Evolutionary conservation across 208 protist genomes (phyloP).

Genomic region (Entamoeba dispar): DNA sequence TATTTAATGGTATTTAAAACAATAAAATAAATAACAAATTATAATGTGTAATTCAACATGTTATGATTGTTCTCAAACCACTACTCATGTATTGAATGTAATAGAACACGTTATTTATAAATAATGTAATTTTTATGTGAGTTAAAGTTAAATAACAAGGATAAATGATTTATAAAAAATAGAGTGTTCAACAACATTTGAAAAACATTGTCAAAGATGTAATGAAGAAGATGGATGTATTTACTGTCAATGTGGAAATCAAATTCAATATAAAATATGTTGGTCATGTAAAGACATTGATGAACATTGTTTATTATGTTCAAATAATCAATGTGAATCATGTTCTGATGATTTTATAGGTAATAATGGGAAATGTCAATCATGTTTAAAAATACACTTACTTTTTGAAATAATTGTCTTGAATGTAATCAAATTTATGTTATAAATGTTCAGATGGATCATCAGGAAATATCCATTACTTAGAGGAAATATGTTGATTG

Average conservation of each 20-base stretch:
- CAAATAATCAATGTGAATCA: not conserved
- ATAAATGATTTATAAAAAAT: not conserved
- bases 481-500: not conserved
- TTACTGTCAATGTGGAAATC: not conserved
- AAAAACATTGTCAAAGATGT: not conserved
- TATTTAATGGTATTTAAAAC: no score
- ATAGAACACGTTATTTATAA: not conserved
- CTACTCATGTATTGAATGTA: not conserved
- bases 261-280: not conserved
- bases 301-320: not conserved
- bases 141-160: not conserved
- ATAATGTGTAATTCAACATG: no score
- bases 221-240: not conserved
- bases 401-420: not conserved
- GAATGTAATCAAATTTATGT: not conserved
- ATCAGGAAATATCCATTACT: not conserved
- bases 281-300: not conserved
- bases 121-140: not conserved
- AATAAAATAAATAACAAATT: no score
- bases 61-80: no score
- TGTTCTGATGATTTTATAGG: not conserved
- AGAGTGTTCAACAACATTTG: not conserved
- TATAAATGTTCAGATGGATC: not conserved
- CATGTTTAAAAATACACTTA: not conserved
- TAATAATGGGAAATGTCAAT: not conserved